Evolutionary conservation across 208 protist genomes (phyloP).

Genomic region (Acanthamoeba healyi): DNA sequence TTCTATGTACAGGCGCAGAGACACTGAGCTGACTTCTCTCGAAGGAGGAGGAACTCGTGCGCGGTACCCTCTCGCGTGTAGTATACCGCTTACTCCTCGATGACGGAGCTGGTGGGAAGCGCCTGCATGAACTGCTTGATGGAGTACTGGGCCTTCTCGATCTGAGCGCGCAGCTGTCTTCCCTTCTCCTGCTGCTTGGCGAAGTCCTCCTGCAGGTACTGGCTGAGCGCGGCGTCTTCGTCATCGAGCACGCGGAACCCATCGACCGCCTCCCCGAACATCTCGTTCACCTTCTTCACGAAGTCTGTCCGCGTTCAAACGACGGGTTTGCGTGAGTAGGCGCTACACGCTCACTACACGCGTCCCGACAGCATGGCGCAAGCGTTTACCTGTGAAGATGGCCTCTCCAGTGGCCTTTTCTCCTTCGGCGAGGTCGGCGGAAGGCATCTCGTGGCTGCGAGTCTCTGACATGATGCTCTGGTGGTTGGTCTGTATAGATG

Average conservation of each 20-base stretch:
- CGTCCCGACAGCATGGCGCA: neutral
- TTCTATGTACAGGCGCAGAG: too few relatives aligned
- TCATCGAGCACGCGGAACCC: constrained; percentile 25
- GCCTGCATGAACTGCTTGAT: constrained; percentile 57
- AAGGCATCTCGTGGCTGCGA: neutral
- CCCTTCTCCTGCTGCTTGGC: constrained; percentile 42
- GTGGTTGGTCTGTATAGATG: neutral
- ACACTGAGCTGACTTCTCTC: too few relatives aligned
- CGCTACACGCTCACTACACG: too few relatives aligned
- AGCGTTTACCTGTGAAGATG: constrained; percentile 13
- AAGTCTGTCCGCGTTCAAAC: too few relatives aligned
- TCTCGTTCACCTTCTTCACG: constrained; percentile 54
- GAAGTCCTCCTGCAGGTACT: constrained; percentile 31
- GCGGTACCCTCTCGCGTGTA: too few relatives aligned
- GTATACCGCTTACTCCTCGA: neutral
- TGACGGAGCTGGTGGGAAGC: neutral
- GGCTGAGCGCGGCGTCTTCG: constrained; percentile 7
- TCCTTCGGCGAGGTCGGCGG: neutral
- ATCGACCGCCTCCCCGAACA: constrained; percentile 26
- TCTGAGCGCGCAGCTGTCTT: constrained; percentile 6
- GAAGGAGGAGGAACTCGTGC: too few relatives aligned
- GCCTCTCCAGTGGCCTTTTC: constrained; percentile 11
- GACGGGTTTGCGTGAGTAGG: too few relatives aligned
- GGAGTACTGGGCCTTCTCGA: constrained; percentile 49
- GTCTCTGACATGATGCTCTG: neutral